A percentile compares a stretch with the other conserved stretches of the same genome.
Conservation (phyloP, 768 basidiomycete genomes). For the Leccinum subtestaceum region DNA sequence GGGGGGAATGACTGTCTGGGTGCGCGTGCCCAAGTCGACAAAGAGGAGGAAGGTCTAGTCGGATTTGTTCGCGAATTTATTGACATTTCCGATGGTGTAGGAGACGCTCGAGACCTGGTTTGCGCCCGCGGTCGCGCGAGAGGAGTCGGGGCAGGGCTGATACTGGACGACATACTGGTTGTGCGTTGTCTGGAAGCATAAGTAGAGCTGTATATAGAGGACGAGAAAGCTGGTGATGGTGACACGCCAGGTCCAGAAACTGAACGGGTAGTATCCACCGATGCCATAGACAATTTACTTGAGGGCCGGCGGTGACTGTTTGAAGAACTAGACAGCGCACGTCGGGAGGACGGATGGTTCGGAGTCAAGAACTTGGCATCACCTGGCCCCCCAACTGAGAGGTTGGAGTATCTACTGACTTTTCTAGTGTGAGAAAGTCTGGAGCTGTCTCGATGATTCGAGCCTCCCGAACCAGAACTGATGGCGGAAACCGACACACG, state of each 20-base stretch:
- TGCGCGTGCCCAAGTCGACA: slow-evolving; percentile 66
- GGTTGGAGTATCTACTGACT: slow-evolving; percentile 26
- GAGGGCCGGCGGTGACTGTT: slow-evolving; percentile 48
- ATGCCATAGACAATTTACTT: slow-evolving; percentile 52
- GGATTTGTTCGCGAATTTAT: slow-evolving; percentile 47
- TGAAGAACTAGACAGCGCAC: slow-evolving; percentile 48
- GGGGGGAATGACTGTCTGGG: slow-evolving; percentile 60
- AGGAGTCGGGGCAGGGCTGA: slow-evolving; percentile 33
- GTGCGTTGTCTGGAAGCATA: slow-evolving; percentile 86
- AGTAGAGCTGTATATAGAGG: slow-evolving; percentile 56
- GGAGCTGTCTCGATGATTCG: slow-evolving; percentile 12
- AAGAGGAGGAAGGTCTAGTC: slow-evolving; percentile 42
- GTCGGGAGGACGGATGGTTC: slow-evolving; percentile 44
- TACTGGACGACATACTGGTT: slow-evolving; percentile 53
- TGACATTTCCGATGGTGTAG: slow-evolving; percentile 61
- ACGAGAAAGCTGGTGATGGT: slow-evolving; percentile 32
- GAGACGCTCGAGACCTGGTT: slow-evolving; percentile 51
- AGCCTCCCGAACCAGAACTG: slow-evolving; percentile 22
- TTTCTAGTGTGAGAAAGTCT: slow-evolving; percentile 24
- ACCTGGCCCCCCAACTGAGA: slow-evolving; percentile 31
- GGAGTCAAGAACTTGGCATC: slow-evolving; percentile 46
- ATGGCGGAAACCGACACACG: slow-evolving; percentile 48
- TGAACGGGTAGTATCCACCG: slow-evolving; percentile 53
- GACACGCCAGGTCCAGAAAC: slow-evolving; percentile 62
- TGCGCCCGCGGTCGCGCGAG: slow-evolving; percentile 41